Percentiles rank a stretch among this genome's conserved stretches.
phyloP scores from a whole-genome alignment of 2,329 filamentous ascomycete species.

The Exserohilum rostratum region DNA sequence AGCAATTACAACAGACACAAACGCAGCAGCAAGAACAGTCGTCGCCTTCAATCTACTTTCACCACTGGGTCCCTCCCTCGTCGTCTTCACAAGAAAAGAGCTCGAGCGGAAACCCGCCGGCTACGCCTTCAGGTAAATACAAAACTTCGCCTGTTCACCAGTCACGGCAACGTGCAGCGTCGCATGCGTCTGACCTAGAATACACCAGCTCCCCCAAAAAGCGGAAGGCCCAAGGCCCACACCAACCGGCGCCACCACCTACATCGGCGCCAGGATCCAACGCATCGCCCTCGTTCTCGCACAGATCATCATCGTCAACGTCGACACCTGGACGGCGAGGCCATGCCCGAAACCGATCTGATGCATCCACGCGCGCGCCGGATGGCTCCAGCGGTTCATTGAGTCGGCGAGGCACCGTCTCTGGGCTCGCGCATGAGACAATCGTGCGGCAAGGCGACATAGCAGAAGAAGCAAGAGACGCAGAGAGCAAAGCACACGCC shows the following conservation, averaged over 20 bases:
- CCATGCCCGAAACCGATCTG: constrained; percentile 70
- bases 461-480: constrained; percentile 31
- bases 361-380: constrained; percentile 57
- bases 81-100: constrained; percentile 60
- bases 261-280: constrained; percentile 56
- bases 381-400: constrained; percentile 39
- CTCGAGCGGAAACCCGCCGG: constrained; percentile 67
- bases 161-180: constrained; percentile 57
- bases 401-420: constrained; percentile 43
- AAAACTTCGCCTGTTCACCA: constrained; percentile 49
- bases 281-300: constrained; percentile 59
- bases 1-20: constrained; percentile 56
- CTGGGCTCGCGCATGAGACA: constrained; percentile 40
- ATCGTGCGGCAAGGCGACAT: constrained; percentile 32
- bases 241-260: constrained; percentile 59
- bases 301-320: constrained; percentile 61
- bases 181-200: constrained; percentile 61
- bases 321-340: constrained; percentile 63
- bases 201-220: constrained; percentile 81
- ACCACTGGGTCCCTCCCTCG: constrained; percentile 85
- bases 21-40: constrained; percentile 65
- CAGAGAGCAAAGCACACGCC: constrained; percentile 29
- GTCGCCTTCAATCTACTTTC: constrained; percentile 83
- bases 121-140: constrained; percentile 71
- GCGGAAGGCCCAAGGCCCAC: constrained; percentile 71